Percentiles rank a stretch among this genome's conserved stretches.
These are phyloP conservation scores for Kuraishia ogatae DNA, from an alignment of 805 yeast species.

Conservation along the genomic window DNA sequence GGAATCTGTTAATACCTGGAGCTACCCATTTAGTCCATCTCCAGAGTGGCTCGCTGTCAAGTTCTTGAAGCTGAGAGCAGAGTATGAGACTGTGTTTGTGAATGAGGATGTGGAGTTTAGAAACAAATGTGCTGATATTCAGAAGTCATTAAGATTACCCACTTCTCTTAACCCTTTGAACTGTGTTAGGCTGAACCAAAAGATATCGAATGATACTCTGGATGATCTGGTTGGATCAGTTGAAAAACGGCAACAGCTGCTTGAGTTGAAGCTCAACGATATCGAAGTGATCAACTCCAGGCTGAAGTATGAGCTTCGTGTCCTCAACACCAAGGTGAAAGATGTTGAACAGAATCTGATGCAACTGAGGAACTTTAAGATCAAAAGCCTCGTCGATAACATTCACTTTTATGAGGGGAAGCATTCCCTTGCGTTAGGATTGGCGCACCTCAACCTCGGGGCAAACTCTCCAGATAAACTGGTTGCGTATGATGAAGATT, in stretches of 20 bases:
- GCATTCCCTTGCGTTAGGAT: neutral
- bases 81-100: constrained; percentile 13
- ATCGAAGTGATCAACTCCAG: constrained; percentile 49
- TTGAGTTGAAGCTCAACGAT: constrained; percentile 34
- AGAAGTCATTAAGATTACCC: constrained; percentile 15
- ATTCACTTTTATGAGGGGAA: constrained; percentile 21
- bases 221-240: constrained; percentile 11
- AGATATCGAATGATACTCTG: neutral
- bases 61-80: constrained; percentile 11
- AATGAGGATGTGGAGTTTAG: constrained; percentile 10
- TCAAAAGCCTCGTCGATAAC: constrained; percentile 30
- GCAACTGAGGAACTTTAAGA: constrained; percentile 29
- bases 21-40: constrained; percentile 9
- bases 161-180: constrained; percentile 13
- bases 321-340: constrained; percentile 48
- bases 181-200: constrained; percentile 10
- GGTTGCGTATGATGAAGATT: neutral
- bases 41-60: constrained; percentile 18
- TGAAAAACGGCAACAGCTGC: constrained; percentile 15
- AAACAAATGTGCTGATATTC: constrained; percentile 9
- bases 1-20: constrained; percentile 10
- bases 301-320: constrained; percentile 55
- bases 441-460: neutral
- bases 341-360: constrained; percentile 54
- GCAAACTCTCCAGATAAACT: neutral